Evolutionary conservation across 352 stramenopile species (phyloP).

Genomic region (Peronospora belbahrii): DNA sequence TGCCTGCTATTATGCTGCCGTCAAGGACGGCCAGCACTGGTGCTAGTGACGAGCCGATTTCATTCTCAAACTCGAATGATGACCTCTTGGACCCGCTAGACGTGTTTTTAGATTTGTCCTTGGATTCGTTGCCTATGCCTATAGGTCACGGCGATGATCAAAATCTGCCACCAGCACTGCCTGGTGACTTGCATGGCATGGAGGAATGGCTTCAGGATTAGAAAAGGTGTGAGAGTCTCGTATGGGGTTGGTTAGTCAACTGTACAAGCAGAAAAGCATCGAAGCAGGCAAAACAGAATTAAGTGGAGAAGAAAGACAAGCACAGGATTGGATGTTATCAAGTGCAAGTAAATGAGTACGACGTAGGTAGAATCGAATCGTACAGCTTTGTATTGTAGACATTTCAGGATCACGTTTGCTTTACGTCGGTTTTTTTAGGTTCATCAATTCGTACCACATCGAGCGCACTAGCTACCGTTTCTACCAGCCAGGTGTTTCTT

Average conservation of each 20-base stretch:
- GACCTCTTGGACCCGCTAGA: conserved; percentile 47
- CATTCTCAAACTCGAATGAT: conserved; percentile 29
- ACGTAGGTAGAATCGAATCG: conserved; percentile 16
- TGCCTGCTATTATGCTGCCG: conserved; percentile 5
- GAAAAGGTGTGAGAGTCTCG: conserved; percentile 17
- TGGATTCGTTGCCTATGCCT: conserved; percentile 59
- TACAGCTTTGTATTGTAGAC: conserved; percentile 1
- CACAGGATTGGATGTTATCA: no score
- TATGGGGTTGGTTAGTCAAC: conserved; percentile 12
- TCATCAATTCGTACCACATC: neutral
- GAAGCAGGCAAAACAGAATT: conserved; percentile 5
- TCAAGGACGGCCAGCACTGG: conserved; percentile 2
- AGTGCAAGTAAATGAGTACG: no score
- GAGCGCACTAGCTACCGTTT: neutral
- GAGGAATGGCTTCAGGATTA: conserved; percentile 78
- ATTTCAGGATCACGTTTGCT: neutral
- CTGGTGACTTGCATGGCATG: conserved; percentile 68
- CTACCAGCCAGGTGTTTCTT: conserved; percentile 69
- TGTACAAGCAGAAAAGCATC: conserved; percentile 2
- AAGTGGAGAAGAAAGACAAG: no score
- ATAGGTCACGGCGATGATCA: conserved; percentile 47
- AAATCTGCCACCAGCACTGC: conserved; percentile 40
- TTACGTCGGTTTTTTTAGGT: no score
- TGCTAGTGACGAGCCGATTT: conserved; percentile 29
- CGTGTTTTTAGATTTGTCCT: conserved; percentile 39